Evolutionary conservation across 2,329 filamentous ascomycete species (phyloP).

Genomic region (Penicillium occitanis): DNA sequence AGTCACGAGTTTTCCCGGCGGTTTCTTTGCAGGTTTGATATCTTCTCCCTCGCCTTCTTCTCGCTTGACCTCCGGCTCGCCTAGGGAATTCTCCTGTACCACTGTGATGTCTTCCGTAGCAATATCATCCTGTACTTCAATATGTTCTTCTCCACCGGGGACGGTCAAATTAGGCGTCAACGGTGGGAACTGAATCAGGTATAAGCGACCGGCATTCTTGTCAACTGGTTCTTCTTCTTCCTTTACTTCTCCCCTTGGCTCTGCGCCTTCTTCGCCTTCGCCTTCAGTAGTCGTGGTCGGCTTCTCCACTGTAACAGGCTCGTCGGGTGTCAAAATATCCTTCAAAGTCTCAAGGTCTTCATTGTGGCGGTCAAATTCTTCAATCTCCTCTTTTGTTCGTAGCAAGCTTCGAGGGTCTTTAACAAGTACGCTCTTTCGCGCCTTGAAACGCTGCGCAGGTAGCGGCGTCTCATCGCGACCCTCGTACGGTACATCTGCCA

Average conservation of each 20-base stretch:
- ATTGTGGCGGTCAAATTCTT: slow-evolving; percentile 44
- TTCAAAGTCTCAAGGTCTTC: slow-evolving; percentile 43
- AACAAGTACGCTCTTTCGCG: slow-evolving; percentile 34
- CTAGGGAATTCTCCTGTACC: slow-evolving; percentile 11
- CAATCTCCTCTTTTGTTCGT: slow-evolving; percentile 43
- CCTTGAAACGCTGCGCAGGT: slow-evolving; percentile 37
- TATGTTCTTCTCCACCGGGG: slow-evolving; percentile 27
- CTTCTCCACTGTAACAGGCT: slow-evolving; percentile 22
- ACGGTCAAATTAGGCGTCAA: slow-evolving; percentile 58
- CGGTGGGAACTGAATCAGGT: slow-evolving; percentile 65
- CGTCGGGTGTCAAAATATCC: slow-evolving; percentile 35
- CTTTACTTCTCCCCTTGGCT: slow-evolving; percentile 22
- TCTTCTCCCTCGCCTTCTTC: slow-evolving; percentile 36
- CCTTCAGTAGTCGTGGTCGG: slow-evolving; percentile 21
- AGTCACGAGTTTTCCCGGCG: slow-evolving; percentile 36
- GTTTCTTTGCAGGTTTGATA: slow-evolving; percentile 10
- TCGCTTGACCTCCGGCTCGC: slow-evolving; percentile 29
- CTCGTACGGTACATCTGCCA: slow-evolving; percentile 33
- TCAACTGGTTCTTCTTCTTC: slow-evolving; percentile 37
- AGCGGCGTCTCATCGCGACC: slow-evolving; percentile 31
- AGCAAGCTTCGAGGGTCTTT: slow-evolving; percentile 38
- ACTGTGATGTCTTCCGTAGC: slow-evolving; percentile 12
- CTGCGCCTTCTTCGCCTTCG: slow-evolving; percentile 21
- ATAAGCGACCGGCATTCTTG: slow-evolving; percentile 55
- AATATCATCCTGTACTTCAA: slow-evolving; percentile 16